These are phyloP conservation scores for Dactylellina sp. DNA, from an alignment of 2,329 filamentous ascomycete genomes.

Conservation along the genomic window DNA sequence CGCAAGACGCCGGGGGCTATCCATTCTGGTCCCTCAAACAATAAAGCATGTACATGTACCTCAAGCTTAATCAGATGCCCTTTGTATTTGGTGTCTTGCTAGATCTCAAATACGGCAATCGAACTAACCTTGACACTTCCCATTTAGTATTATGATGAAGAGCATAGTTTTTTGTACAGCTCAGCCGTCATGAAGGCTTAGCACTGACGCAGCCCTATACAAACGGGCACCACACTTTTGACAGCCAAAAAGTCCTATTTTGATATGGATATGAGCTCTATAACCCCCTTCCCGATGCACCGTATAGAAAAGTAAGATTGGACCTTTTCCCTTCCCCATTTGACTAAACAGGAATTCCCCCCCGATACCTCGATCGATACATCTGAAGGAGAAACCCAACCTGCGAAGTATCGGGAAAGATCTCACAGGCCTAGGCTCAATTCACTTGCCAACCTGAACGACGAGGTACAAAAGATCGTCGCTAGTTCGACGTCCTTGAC, in stretches of 20 bases:
- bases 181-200: slow-evolving; percentile 51
- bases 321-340: slow-evolving; percentile 10
- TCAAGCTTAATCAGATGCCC: slow-evolving; percentile 16
- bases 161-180: slow-evolving; percentile 21
- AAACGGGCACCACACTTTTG: slow-evolving; percentile 22
- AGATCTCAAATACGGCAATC: slow-evolving; percentile 4
- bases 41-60: slow-evolving; percentile 1
- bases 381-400: slow-evolving; percentile 44
- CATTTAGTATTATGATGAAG: slow-evolving; percentile 7
- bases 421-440: slow-evolving; percentile 29
- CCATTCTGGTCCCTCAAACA: slow-evolving; percentile 18
- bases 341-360: slow-evolving; percentile 17
- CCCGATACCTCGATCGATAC: slow-evolving; percentile 10
- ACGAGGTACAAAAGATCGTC: slow-evolving; percentile 45
- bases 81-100: slow-evolving; percentile 25
- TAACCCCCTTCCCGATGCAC: background rate
- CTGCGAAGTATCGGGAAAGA: slow-evolving; percentile 20
- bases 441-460: slow-evolving; percentile 32
- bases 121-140: slow-evolving; percentile 12
- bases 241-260: slow-evolving; percentile 7
- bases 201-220: slow-evolving; percentile 53
- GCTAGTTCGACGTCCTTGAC: slow-evolving; percentile 16
- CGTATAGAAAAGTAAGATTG: slow-evolving; percentile 48
- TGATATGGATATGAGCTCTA: slow-evolving; percentile 22
- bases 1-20: slow-evolving; percentile 19